Evolutionary conservation across 495 filamentous ascomycete genomes (phyloP).

Genomic region (Thermochaetoides thermophila): DNA sequence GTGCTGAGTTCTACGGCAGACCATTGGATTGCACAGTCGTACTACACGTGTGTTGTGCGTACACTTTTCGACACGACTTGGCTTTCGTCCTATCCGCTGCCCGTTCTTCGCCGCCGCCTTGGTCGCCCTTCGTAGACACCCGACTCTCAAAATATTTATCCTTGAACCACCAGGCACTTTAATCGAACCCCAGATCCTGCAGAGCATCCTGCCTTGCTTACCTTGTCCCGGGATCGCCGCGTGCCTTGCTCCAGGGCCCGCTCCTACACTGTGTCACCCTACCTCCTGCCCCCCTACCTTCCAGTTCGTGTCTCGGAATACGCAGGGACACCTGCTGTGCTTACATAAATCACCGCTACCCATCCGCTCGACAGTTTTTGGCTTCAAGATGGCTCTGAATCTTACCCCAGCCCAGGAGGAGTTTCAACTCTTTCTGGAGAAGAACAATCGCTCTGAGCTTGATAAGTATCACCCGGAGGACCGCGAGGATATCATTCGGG

Average conservation of each 20-base stretch:
- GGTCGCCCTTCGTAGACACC: no score
- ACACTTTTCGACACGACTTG: no score
- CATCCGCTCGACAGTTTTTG: conserved; percentile 2
- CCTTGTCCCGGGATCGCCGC: conserved; percentile 14
- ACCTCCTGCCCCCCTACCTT: conserved; percentile 5
- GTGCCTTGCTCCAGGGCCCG: conserved; percentile 6
- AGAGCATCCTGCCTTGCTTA: conserved; percentile 1
- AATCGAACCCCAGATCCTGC: no score
- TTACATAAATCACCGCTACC: conserved; percentile 8
- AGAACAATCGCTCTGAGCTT: conserved; percentile 30
- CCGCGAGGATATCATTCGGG: conserved; percentile 34
- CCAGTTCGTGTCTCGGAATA: conserved; percentile 8
- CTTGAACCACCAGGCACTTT: no score
- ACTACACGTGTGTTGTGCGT: no score
- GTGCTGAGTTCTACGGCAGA: no score
- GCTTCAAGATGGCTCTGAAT: no score
- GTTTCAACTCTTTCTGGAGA: conserved; percentile 58
- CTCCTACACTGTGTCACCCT: conserved; percentile 14
- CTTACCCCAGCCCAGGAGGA: conserved; percentile 64
- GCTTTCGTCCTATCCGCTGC: no score
- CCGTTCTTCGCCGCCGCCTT: no score
- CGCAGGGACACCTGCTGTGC: conserved; percentile 3
- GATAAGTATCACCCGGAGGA: conserved; percentile 37
- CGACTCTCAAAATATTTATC: no score
- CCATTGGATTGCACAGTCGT: no score